phyloP scores from a whole-genome alignment of 208 protist species.

The Porcisia hertigi region DNA sequence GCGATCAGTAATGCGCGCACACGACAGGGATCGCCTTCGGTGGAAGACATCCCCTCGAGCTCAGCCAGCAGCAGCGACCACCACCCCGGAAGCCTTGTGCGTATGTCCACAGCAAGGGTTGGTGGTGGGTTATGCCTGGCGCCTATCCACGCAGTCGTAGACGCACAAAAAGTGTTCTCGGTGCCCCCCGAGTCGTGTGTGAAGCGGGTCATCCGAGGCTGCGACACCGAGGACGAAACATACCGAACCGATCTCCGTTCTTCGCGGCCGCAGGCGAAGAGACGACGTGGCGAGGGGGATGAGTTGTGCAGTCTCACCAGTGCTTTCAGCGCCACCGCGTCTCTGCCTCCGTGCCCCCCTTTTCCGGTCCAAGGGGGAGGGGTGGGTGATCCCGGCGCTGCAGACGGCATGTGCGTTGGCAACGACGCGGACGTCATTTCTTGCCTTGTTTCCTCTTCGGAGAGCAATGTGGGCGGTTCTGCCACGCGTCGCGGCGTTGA shows the following conservation, averaged over 20 bases:
- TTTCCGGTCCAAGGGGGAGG: background rate
- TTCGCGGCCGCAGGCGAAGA: conserved; percentile 2
- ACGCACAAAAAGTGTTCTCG: background rate
- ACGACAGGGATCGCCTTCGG: background rate
- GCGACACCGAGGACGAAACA: background rate
- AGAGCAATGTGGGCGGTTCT: background rate
- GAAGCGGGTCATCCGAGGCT: background rate
- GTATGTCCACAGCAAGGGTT: background rate
- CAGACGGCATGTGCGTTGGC: background rate
- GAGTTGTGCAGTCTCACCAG: background rate
- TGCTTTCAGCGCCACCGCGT: background rate
- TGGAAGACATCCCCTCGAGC: background rate
- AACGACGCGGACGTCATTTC: background rate
- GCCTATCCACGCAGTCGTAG: background rate
- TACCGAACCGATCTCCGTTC: background rate
- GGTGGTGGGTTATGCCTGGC: background rate
- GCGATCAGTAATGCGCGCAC: background rate
- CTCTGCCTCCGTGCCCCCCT: background rate
- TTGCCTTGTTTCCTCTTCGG: background rate
- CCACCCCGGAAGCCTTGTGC: background rate
- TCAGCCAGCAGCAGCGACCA: background rate
- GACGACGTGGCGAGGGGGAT: background rate
- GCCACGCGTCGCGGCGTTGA: background rate
- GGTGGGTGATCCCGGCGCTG: background rate
- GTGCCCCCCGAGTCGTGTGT: background rate